Percentiles rank a stretch among this genome's conserved stretches.
These are phyloP conservation scores for Yamadazyma diospyri DNA, from an alignment of 1,139 yeast species.

Conservation along the genomic window DNA sequence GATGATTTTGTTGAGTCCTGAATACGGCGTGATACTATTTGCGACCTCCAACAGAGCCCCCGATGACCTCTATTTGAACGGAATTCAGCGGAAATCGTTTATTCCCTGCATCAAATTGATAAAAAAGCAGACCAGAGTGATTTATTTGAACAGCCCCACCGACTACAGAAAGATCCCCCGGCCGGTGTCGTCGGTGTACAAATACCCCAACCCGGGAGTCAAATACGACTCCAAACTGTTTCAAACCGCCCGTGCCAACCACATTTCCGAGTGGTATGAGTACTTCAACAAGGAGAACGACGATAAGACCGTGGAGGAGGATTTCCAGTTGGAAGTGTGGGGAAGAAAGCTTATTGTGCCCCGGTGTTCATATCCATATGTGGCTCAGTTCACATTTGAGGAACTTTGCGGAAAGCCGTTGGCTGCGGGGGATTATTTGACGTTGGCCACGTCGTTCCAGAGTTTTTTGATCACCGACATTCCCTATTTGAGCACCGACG, in stretches of 20 bases:
- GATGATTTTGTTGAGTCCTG: slow-evolving; percentile 56
- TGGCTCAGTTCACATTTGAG: slow-evolving; percentile 84
- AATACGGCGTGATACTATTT: slow-evolving; percentile 81
- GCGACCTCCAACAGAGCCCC: slow-evolving; percentile 96
- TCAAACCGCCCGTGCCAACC: slow-evolving; percentile 53
- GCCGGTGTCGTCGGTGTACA: slow-evolving; percentile 79
- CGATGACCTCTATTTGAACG: slow-evolving; percentile 86
- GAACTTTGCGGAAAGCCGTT: slow-evolving; percentile 82
- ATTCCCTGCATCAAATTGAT: slow-evolving; percentile 86
- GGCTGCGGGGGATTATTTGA: slow-evolving; percentile 94
- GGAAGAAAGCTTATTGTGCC: slow-evolving; percentile 83
- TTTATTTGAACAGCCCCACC: slow-evolving; percentile 82
- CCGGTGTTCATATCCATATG: slow-evolving; percentile 66
- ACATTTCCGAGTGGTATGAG: slow-evolving; percentile 71
- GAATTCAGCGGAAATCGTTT: slow-evolving; percentile 87
- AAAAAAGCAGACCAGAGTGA: slow-evolving; percentile 70
- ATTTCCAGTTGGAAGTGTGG: slow-evolving; percentile 65
- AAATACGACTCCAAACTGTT: slow-evolving; percentile 52
- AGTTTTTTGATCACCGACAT: slow-evolving; percentile 87
- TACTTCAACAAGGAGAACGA: slow-evolving; percentile 56
- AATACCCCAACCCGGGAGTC: slow-evolving; percentile 65
- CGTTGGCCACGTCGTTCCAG: slow-evolving; percentile 72
- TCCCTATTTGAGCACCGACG: slow-evolving; percentile 75
- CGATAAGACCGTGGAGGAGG: slow-evolving; percentile 25
- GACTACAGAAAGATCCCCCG: slow-evolving; percentile 89